phyloP scores from a whole-genome alignment of 495 filamentous ascomycete species.

The Ascodesmis nigricans region DNA sequence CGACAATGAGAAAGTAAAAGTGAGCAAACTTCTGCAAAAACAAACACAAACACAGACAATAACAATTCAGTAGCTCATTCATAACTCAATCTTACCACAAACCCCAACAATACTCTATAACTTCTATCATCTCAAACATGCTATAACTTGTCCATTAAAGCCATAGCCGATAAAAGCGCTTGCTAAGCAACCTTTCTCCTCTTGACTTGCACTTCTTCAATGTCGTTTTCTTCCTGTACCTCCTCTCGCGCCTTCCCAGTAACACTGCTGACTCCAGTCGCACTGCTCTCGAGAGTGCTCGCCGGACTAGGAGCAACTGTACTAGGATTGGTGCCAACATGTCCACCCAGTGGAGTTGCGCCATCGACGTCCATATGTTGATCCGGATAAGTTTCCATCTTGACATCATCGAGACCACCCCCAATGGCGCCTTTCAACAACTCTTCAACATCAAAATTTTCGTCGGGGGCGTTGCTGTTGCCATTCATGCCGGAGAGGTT shows the following conservation, averaged over 20 bases:
- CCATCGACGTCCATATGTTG: constrained; percentile 1
- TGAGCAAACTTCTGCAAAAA: no score
- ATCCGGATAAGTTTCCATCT: no score
- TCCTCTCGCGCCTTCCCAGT: no score
- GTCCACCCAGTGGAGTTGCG: constrained; percentile 2
- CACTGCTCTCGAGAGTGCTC: constrained; percentile 9
- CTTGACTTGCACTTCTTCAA: constrained; percentile 14
- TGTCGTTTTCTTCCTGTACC: constrained; percentile 12
- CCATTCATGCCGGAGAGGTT: neutral
- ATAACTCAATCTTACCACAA: no score
- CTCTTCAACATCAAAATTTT: constrained; percentile 4
- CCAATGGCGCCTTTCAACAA: constrained; percentile 5
- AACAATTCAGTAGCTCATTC: no score
- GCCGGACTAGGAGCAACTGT: constrained; percentile 14
- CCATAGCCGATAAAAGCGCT: no score
- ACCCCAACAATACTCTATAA: no score
- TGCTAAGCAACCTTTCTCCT: constrained; percentile 10
- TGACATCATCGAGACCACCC: constrained; percentile 9
- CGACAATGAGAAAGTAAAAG: no score
- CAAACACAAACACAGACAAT: no score
- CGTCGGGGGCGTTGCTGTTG: constrained; percentile 6
- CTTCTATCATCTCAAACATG: no score
- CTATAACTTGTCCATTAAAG: no score
- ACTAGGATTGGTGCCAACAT: constrained; percentile 13
- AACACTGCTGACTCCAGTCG: no score